Conservation (phyloP, 495 filamentous ascomycete species). For the Xanthoparmelia taractica region DNA sequence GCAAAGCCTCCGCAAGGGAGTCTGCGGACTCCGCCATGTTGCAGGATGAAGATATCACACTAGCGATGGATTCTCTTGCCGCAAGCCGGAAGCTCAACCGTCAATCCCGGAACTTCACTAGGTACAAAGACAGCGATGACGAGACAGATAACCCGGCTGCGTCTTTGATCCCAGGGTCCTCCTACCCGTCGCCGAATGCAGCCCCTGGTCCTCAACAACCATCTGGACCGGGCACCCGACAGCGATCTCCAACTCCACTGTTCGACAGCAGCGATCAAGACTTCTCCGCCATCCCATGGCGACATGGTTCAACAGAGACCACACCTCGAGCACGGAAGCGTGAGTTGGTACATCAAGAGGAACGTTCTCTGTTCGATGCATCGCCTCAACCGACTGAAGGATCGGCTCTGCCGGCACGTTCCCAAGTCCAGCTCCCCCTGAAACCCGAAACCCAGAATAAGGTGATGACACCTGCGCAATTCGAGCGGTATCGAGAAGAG, state of each 20-base stretch:
- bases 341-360: slow-evolving; percentile 19
- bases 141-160: slow-evolving; percentile 19
- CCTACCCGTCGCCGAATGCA: slow-evolving; percentile 10
- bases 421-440: slow-evolving; percentile 1
- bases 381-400: slow-evolving; percentile 14
- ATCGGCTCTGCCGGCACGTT: slow-evolving; percentile 9
- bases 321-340: slow-evolving; percentile 24
- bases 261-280: slow-evolving; percentile 20
- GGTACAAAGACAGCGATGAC: slow-evolving; percentile 22
- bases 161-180: slow-evolving; percentile 10
- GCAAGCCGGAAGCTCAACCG: slow-evolving; percentile 33
- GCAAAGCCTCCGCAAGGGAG: slow-evolving; percentile 39
- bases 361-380: slow-evolving; percentile 25
- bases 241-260: slow-evolving; percentile 3
- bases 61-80: slow-evolving; percentile 56
- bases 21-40: slow-evolving; percentile 39
- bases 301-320: slow-evolving; percentile 21
- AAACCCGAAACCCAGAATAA: slow-evolving; percentile 43
- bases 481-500: slow-evolving; percentile 73
- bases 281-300: slow-evolving; percentile 14
- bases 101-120: slow-evolving; percentile 3
- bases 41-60: slow-evolving; percentile 61
- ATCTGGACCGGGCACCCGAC: background rate
- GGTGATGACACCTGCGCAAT: slow-evolving; percentile 84
- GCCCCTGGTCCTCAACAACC: slow-evolving; percentile 6